Base-by-base conservation (phyloP, 495 filamentous ascomycete species). In the Daldinia loculata region DNA sequence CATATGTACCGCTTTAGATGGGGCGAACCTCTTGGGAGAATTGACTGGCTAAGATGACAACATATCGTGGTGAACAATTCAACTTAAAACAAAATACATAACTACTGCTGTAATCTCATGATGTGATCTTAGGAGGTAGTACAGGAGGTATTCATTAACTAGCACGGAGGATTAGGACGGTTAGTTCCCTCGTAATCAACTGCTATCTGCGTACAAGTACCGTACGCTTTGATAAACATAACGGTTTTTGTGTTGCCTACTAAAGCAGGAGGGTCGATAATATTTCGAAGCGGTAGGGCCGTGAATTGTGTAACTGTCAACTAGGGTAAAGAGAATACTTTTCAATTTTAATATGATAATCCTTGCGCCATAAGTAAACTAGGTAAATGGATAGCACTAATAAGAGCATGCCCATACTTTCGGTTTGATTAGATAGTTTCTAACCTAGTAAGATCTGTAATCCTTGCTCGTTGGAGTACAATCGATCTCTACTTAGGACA, bases 381-480 rank as follows among this genome's bases (percentile, higher is more conserved):
- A n/a, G n/a, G n/a, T n/a, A 58, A 58, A 43, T 30, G 27, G 24
- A 43, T 3, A 56, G 30, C 4, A 29, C 50, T 6, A 53, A 24
- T 52, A 67, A 52, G 29, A 26, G 29, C 59, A 50, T 52, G n/a
- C 53, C 45, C 53, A 70, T 34, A 39, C 29, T 70, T 51, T 71
- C 34, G 68, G 62, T 71, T 70, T 64, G 59, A 41, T 50, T 17
- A 61, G 59, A 69, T 69, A 61, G 59, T 73, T 69, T 66, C 19
- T 4, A 9, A 17, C 17, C 32, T 36, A 64, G 52, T 32, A 29
- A 73, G 70, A 73, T 73, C 70, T 73, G 58, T 27, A 51, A 73
- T 57, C 70, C 70, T 59, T 73, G 70, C 52, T 61, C 36, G 36
- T 73, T 69, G 61, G 66, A 69, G 70, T 48, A 73, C 62, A 69